A percentile compares a stretch with the other conserved stretches of the same genome.
Evolutionary conservation across 352 stramenopile species (phyloP).

Genomic region (Globisporangium middletonii): DNA sequence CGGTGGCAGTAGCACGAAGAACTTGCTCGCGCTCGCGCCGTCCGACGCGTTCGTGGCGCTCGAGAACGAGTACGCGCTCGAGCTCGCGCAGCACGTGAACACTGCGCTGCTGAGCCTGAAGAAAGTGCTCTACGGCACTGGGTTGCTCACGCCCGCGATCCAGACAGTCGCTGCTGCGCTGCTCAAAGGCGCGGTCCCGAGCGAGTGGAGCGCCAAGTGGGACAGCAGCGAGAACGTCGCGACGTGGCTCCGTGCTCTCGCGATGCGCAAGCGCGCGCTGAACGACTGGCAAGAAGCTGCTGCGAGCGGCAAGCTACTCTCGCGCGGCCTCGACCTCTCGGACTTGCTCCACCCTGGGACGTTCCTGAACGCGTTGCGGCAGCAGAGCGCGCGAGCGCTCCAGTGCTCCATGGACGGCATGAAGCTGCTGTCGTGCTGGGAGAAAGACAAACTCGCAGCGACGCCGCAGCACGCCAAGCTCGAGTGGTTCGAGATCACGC

Average conservation of each 20-base stretch:
- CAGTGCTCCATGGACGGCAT: constrained; percentile 88
- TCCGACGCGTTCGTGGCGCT: constrained; percentile 88
- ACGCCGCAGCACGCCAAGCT: constrained; percentile 20
- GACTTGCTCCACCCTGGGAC: constrained; percentile 91
- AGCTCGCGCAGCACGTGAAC: constrained; percentile 73
- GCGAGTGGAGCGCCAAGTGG: constrained; percentile 79
- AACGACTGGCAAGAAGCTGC: constrained; percentile 77
- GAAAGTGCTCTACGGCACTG: constrained; percentile 90
- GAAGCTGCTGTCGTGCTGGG: constrained; percentile 88
- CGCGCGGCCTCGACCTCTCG: constrained; percentile 77
- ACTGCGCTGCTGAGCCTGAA: constrained; percentile 65
- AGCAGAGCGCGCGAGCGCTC: constrained; percentile 84
- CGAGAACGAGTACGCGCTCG: constrained; percentile 81
- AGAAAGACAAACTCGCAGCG: constrained; percentile 52
- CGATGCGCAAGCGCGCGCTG: constrained; percentile 76
- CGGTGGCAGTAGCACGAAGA: constrained; percentile 15
- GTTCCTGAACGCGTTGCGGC: constrained; percentile 92
- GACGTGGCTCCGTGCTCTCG: constrained; percentile 79
- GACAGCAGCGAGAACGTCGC: constrained; percentile 67
- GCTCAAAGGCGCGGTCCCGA: constrained; percentile 63
- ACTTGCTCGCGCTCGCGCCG: constrained; percentile 53
- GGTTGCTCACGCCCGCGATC: constrained; percentile 86
- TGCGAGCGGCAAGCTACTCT: constrained; percentile 54
- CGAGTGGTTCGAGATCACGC: constrained; percentile 80
- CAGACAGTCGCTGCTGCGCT: constrained; percentile 73